Percentiles rank a stretch among this genome's conserved stretches.
These are phyloP conservation scores for Colletotrichum destructivum DNA, from an alignment of 2,329 filamentous ascomycete species.

Conservation along the genomic window DNA sequence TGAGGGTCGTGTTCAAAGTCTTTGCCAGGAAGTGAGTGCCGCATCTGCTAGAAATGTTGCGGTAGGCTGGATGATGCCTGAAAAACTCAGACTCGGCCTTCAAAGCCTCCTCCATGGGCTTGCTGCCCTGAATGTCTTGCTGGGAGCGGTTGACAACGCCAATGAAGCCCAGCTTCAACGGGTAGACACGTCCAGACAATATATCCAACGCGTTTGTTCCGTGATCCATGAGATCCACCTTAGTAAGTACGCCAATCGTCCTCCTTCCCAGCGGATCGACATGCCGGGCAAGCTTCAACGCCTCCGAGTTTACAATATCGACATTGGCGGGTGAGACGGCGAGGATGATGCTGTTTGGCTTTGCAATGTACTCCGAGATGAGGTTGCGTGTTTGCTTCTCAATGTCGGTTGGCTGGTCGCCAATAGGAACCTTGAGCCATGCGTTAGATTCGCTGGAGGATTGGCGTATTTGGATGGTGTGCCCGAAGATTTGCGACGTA, in stretches of 20 bases:
- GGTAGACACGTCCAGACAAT: constrained; percentile 96
- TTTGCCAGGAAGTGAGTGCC: constrained; percentile 96
- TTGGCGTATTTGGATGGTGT: constrained; percentile 5
- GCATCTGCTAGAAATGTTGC: constrained; percentile 94
- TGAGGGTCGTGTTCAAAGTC: constrained; percentile 93
- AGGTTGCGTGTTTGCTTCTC: constrained; percentile 98
- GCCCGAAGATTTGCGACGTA: constrained; percentile 54
- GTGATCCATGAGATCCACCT: constrained; percentile 98
- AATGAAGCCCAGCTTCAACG: constrained; percentile 96
- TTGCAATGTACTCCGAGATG: constrained; percentile 98
- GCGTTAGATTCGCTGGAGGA: constrained; percentile 32
- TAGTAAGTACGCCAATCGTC: constrained; percentile 97
- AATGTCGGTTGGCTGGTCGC: constrained; percentile 96
- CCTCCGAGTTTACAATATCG: constrained; percentile 98
- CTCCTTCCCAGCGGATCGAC: constrained; percentile 94
- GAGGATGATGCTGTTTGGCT: constrained; percentile 97
- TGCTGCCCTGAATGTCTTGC: constrained; percentile 96
- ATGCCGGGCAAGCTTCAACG: constrained; percentile 95
- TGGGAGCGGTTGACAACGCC: constrained; percentile 98
- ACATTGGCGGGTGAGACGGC: constrained; percentile 98
- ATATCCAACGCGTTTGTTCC: constrained; percentile 98
- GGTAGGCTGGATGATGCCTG: constrained; percentile 95
- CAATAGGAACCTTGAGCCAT: constrained; percentile 83
- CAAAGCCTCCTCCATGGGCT: constrained; percentile 93
- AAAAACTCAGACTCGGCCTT: constrained; percentile 95